Conservation (phyloP, 2,329 filamentous ascomycete genomes). For the Exserohilum rostratum region DNA sequence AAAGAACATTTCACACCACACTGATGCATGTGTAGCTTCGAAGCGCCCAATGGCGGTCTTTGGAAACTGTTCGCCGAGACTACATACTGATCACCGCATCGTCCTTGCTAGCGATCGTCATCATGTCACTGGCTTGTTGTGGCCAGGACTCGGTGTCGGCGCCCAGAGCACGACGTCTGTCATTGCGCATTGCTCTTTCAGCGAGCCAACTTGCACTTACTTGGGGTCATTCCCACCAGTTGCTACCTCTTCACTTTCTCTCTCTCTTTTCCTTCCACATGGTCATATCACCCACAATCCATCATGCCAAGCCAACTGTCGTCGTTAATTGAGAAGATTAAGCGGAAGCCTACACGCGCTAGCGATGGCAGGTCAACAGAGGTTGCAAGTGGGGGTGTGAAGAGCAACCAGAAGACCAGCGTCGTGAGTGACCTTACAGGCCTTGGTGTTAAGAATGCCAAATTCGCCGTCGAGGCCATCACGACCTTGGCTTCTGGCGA, state of each 20-base stretch:
- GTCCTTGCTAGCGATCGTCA: slow-evolving; percentile 21
- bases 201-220: slow-evolving; percentile 4
- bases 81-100: slow-evolving; percentile 20
- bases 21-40: slow-evolving; percentile 7
- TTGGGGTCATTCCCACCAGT: not conserved
- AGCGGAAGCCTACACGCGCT: slow-evolving; percentile 54
- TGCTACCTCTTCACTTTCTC: slow-evolving; percentile 4
- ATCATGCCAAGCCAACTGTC: slow-evolving; percentile 48
- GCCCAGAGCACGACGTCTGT: slow-evolving; percentile 10
- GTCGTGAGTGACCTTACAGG: slow-evolving; percentile 61
- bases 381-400: slow-evolving; percentile 25
- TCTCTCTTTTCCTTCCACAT: not conserved
- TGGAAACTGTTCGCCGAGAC: slow-evolving; percentile 21
- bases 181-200: slow-evolving; percentile 7
- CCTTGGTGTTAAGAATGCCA: slow-evolving; percentile 56
- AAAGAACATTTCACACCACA: slow-evolving; percentile 4
- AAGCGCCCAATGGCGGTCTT: slow-evolving; percentile 7
- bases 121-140: slow-evolving; percentile 4
- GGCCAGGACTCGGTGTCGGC: slow-evolving; percentile 8
- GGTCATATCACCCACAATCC: slow-evolving; percentile 4
- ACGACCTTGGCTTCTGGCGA: slow-evolving; percentile 68
- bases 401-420: slow-evolving; percentile 32
- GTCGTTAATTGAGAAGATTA: slow-evolving; percentile 54
- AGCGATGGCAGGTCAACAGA: slow-evolving; percentile 55
- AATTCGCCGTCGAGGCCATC: slow-evolving; percentile 61